phyloP scores from a whole-genome alignment of 176 grass and related monocot species.

The Oryza coarctata region DNA sequence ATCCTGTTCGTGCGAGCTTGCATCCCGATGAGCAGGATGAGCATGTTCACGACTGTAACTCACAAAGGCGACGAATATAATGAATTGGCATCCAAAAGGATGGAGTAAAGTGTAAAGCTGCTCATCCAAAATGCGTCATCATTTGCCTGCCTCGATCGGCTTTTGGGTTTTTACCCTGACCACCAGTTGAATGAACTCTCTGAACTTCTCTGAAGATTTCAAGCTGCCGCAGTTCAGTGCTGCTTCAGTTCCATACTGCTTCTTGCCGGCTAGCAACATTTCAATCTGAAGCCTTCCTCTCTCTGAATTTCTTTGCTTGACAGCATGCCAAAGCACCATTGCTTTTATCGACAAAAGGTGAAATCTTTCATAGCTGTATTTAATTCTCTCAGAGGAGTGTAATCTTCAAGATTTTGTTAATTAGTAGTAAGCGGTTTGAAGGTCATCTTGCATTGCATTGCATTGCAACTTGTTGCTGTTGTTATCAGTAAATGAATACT shows the following conservation, averaged over 20 bases:
- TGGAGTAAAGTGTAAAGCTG: slow-evolving; percentile 38
- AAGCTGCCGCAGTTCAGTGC: background rate
- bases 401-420: background rate
- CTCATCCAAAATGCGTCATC: slow-evolving; percentile 39
- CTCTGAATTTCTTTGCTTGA: slow-evolving; percentile 43
- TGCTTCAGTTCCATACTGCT: background rate
- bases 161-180: slow-evolving; percentile 47
- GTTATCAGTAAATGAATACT: background rate
- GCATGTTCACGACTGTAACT: slow-evolving; percentile 10
- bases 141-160: slow-evolving; percentile 24
- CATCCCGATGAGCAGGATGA: background rate
- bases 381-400: background rate
- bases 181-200: background rate
- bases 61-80: slow-evolving; percentile 12
- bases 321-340: slow-evolving; percentile 41
- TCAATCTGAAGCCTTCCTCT: background rate
- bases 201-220: slow-evolving; percentile 16
- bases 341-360: slow-evolving; percentile 44
- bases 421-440: background rate
- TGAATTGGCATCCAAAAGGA: slow-evolving; percentile 26
- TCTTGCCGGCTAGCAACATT: background rate
- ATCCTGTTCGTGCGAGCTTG: background rate
- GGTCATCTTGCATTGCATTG: too few species aligned
- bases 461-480: too few species aligned
- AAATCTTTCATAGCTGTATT: slow-evolving; percentile 1